Evolutionary conservation across 1,139 yeast genomes (phyloP).

Genomic region (Lodderomyces beijingensis): DNA sequence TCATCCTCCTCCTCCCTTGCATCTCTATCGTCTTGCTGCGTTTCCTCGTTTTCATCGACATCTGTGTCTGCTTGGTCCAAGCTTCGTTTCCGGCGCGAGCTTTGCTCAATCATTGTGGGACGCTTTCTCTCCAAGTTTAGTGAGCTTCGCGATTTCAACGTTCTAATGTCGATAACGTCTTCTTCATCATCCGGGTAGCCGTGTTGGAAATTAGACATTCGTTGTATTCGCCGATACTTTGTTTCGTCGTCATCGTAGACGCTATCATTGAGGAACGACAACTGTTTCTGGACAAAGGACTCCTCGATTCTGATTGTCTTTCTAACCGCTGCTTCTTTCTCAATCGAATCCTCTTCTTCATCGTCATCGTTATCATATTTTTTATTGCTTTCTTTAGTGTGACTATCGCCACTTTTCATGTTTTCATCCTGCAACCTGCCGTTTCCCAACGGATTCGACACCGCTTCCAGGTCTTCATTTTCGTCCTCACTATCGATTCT

Average conservation of each 20-base stretch:
- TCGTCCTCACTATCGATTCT: conserved; percentile 26
- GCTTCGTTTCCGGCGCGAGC: conserved; percentile 4
- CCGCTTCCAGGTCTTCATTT: conserved; percentile 1
- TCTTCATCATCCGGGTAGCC: conserved; percentile 26
- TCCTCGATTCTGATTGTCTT: conserved; percentile 37
- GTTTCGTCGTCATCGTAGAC: conserved; percentile 29
- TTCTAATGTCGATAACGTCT: conserved; percentile 41
- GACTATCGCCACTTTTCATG: conserved; percentile 3
- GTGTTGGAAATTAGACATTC: conserved; percentile 34
- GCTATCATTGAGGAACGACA: conserved; percentile 55
- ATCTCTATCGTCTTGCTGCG: conserved; percentile 10
- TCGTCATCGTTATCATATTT: conserved; percentile 15
- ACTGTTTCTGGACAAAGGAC: conserved; percentile 57
- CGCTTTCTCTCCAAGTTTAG: conserved; percentile 25
- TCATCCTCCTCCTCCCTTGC: conserved; percentile 33
- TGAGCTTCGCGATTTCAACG: conserved; percentile 46
- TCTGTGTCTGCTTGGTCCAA: conserved; percentile 3
- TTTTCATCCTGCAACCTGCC: too few species aligned
- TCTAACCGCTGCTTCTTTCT: conserved; percentile 14
- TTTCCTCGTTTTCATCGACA: conserved; percentile 10
- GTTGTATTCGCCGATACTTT: conserved; percentile 31
- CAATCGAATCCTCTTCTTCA: conserved; percentile 16
- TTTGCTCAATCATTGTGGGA: conserved; percentile 1
- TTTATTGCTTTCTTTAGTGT: conserved; percentile 1
- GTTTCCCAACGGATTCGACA: conserved; percentile 5